These are phyloP conservation scores for Collybiopsis luxurians DNA, from an alignment of 768 basidiomycete genomes.

Conservation along the genomic window DNA sequence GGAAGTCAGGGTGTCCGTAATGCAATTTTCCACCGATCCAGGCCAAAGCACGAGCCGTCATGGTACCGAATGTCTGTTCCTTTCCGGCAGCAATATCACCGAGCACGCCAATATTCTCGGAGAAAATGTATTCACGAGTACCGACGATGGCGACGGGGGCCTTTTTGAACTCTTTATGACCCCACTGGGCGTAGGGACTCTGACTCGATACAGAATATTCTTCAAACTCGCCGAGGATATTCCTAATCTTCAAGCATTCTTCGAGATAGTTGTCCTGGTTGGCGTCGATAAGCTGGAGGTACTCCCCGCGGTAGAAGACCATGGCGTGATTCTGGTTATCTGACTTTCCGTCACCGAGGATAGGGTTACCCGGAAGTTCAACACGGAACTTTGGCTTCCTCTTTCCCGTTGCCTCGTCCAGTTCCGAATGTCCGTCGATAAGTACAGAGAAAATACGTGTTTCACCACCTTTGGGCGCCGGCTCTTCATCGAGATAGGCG, in stretches of 20 bases:
- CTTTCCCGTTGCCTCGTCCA: slow-evolving; percentile 84
- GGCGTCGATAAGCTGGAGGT: slow-evolving; percentile 97
- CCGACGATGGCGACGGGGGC: slow-evolving; percentile 96
- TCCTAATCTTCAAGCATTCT: slow-evolving; percentile 98
- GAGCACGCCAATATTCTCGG: slow-evolving; percentile 98
- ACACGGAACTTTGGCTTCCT: slow-evolving; percentile 96
- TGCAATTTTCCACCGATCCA: slow-evolving; percentile 99
- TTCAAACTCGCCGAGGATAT: slow-evolving; percentile 96
- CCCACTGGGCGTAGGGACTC: slow-evolving; percentile 95
- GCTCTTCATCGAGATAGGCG: slow-evolving; percentile 96
- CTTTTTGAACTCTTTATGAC: slow-evolving; percentile 88
- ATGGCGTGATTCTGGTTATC: slow-evolving; percentile 99
- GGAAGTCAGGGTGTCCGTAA: slow-evolving; percentile 99
- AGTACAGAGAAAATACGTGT: slow-evolving; percentile 87
- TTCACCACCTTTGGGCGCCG: slow-evolving; percentile 84
- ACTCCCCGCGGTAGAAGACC: slow-evolving; percentile 98
- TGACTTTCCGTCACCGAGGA: slow-evolving; percentile 97
- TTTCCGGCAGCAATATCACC: slow-evolving; percentile 99
- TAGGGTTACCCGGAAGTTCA: slow-evolving; percentile 97
- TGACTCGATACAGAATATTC: slow-evolving; percentile 88
- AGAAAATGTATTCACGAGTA: slow-evolving; percentile 99
- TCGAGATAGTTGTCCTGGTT: slow-evolving; percentile 99
- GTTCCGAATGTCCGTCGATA: slow-evolving; percentile 97
- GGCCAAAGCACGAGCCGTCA: slow-evolving; percentile 91
- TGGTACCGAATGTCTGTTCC: slow-evolving; percentile 99